phyloP scores from a whole-genome alignment of 768 basidiomycete genomes.

The Hygrophorus pudorinus region DNA sequence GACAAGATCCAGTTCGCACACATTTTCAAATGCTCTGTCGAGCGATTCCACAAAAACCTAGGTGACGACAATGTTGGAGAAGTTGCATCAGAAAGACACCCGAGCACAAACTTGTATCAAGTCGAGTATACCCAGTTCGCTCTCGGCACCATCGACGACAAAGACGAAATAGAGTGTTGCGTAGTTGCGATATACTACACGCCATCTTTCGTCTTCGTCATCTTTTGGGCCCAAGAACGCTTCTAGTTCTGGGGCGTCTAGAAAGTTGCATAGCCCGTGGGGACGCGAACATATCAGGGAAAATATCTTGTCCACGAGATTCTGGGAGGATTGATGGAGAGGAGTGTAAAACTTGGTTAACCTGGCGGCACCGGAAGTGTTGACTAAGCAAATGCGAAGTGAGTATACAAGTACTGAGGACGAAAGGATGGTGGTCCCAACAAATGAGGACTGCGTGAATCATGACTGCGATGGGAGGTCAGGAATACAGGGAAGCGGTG shows the following conservation, averaged over 20 bases:
- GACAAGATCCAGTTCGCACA: conserved; percentile 95
- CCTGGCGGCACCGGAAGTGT: conserved; percentile 82
- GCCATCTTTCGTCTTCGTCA: conserved; percentile 52
- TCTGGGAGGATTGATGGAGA: conserved; percentile 54
- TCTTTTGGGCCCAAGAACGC: conserved; percentile 53
- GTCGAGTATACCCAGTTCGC: conserved; percentile 92
- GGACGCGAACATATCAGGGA: conserved; percentile 77
- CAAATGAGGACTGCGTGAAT: conserved; percentile 84
- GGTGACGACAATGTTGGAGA: background rate
- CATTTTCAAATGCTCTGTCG: conserved; percentile 94
- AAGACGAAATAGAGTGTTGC: conserved; percentile 97
- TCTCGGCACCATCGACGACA: conserved; percentile 93
- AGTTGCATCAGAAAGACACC: background rate
- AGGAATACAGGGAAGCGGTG: too few relatives aligned
- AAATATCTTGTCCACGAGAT: conserved; percentile 82
- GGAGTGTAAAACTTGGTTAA: conserved; percentile 87
- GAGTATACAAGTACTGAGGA: conserved; percentile 11
- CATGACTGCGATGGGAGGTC: conserved; percentile 30
- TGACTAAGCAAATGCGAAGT: conserved; percentile 46
- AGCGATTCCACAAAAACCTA: conserved; percentile 97
- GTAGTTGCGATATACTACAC: conserved; percentile 91
- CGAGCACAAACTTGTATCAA: conserved; percentile 73
- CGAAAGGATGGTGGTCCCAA: conserved; percentile 26
- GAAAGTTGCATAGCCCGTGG: conserved; percentile 84
- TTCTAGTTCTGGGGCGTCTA: conserved; percentile 85